Percentiles rank a stretch among this genome's conserved stretches.
Conservation (phyloP, 2,329 filamentous ascomycete genomes). For the Neocatenulostroma microsporum region DNA sequence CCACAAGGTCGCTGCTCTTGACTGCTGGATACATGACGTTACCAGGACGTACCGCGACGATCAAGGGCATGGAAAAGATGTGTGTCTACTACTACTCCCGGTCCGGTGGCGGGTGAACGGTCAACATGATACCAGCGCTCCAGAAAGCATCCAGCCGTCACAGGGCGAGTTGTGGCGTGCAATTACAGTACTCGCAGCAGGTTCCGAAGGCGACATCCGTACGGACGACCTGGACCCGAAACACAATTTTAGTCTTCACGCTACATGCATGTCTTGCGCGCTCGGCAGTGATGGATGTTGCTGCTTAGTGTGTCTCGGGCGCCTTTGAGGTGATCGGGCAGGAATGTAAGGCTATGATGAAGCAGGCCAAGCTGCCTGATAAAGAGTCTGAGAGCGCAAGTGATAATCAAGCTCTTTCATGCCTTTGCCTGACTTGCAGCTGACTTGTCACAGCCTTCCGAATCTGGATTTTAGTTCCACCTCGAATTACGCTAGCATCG, state of each 20-base stretch:
- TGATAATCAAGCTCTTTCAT: no score
- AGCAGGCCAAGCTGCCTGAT: no score
- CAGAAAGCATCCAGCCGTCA: slow-evolving; percentile 34
- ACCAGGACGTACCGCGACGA: slow-evolving; percentile 41
- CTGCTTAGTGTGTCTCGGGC: no score
- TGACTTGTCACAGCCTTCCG: no score
- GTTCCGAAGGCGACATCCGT: slow-evolving; percentile 46
- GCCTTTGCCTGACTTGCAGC: no score
- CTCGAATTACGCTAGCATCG: slow-evolving; percentile 55
- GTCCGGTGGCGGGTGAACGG: slow-evolving; percentile 49
- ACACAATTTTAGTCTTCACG: slow-evolving; percentile 31
- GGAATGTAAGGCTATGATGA: no score
- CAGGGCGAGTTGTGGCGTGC: slow-evolving; percentile 42
- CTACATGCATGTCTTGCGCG: slow-evolving; percentile 33
- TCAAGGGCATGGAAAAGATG: slow-evolving; percentile 50
- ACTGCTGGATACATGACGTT: slow-evolving; percentile 43
- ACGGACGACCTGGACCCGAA: slow-evolving; percentile 40
- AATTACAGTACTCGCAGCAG: slow-evolving; percentile 47
- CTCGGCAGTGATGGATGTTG: slow-evolving; percentile 40
- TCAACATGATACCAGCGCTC: slow-evolving; percentile 51
- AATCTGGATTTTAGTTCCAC: no score
- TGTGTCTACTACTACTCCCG: slow-evolving; percentile 52
- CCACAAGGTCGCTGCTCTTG: no score
- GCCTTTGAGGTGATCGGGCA: no score
- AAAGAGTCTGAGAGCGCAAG: no score